Conservation (phyloP, 257 asterid genomes). For the Ocimum tenuiflorum region DNA sequence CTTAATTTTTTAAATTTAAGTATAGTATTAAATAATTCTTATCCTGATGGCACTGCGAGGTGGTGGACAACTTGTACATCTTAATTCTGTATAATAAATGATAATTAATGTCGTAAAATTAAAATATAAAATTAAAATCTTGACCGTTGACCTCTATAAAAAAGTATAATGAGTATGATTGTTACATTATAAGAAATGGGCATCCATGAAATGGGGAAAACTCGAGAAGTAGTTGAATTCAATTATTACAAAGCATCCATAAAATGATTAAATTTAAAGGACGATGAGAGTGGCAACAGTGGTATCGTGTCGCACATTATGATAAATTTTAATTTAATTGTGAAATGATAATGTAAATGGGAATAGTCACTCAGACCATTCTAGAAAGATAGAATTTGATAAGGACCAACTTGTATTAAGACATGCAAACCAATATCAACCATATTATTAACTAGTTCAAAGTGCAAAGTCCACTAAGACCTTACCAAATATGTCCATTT, state of each 20-base stretch:
- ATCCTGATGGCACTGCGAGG: no score
- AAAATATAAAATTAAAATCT: no score
- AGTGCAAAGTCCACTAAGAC: conserved; percentile 9
- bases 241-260: not conserved
- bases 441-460: conserved; percentile 7
- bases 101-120: no score
- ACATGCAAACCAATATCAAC: conserved; percentile 21
- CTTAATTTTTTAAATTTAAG: no score
- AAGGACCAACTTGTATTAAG: not conserved
- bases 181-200: not conserved
- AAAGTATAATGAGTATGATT: no score
- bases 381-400: not conserved
- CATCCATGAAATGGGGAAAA: not conserved
- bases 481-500: no score
- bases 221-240: not conserved
- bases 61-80: no score
- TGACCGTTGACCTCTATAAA: no score
- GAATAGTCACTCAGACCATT: not conserved
- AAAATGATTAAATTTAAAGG: not conserved
- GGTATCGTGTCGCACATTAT: conserved; percentile 1
- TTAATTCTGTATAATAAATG: no score
- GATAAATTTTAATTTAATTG: not conserved
- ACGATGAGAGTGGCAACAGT: not conserved
- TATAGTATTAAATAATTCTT: no score
- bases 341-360: not conserved